phyloP scores from a whole-genome alignment of 768 basidiomycete species.

The Lactarius indigo region DNA sequence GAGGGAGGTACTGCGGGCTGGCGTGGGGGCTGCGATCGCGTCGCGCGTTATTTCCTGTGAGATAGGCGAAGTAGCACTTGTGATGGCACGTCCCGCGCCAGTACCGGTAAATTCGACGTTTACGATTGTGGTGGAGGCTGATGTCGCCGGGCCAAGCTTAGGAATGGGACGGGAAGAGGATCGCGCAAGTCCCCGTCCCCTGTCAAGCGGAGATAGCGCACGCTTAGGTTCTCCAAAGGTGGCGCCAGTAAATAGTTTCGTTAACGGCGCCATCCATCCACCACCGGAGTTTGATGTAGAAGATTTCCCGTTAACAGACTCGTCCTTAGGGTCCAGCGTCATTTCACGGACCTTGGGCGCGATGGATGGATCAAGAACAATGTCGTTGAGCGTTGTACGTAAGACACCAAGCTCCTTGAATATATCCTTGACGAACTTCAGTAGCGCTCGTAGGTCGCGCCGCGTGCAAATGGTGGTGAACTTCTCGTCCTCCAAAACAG shows the following conservation, averaged over 20 bases:
- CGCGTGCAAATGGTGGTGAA: conserved; percentile 58
- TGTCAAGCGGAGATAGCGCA: conserved; percentile 28
- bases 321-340: conserved; percentile 57
- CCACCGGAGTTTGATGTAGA: conserved; percentile 33
- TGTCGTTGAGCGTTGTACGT: conserved; percentile 79
- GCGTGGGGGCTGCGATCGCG: conserved; percentile 34
- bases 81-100: conserved; percentile 55
- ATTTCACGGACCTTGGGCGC: conserved; percentile 70
- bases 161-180: conserved; percentile 54
- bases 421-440: conserved; percentile 82
- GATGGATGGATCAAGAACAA: conserved; percentile 81
- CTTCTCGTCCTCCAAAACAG: conserved; percentile 72
- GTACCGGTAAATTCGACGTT: conserved; percentile 92
- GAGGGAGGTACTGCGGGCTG: conserved; percentile 25
- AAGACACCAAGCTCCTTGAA: conserved; percentile 81
- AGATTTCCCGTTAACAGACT: conserved; percentile 37
- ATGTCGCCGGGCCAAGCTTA: conserved; percentile 80
- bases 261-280: conserved; percentile 84
- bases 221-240: conserved; percentile 31
- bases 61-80: conserved; percentile 36
- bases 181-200: conserved; percentile 27
- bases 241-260: conserved; percentile 63
- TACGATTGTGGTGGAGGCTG: conserved; percentile 87
- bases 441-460: conserved; percentile 75
- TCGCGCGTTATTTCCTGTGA: conserved; percentile 13